phyloP scores from a whole-genome alignment of 306 rosid genomes.

The Lithocarpus polystachyus region DNA sequence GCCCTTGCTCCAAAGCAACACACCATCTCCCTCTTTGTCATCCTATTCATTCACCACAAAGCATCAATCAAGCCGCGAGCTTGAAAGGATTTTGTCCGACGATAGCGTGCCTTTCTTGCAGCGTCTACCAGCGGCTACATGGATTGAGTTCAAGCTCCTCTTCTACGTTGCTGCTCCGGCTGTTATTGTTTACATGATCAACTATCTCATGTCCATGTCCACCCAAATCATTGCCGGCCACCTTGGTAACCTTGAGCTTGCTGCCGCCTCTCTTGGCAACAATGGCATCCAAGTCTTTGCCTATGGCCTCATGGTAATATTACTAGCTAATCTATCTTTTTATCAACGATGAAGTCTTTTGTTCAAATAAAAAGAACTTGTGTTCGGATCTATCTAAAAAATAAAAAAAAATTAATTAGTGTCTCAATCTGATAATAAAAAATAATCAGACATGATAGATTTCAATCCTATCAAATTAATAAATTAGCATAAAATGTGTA shows the following conservation, averaged over 20 bases:
- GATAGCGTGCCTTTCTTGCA: constrained; percentile 13
- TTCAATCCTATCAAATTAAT: no score
- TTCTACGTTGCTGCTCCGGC: constrained; percentile 60
- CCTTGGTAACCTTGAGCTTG: constrained; percentile 71
- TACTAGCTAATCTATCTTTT: no score
- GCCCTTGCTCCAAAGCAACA: constrained; percentile 1
- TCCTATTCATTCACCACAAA: constrained; percentile 16
- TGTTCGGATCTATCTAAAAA: no score
- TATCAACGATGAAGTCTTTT: no score
- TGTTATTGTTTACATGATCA: constrained; percentile 46
- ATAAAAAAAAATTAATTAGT: no score
- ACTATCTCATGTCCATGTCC: constrained; percentile 67
- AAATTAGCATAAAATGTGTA: no score
- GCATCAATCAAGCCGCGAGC: constrained; percentile 20
- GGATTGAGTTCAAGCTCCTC: constrained; percentile 52
- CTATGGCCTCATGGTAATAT: constrained; percentile 60
- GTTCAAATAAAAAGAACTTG: no score
- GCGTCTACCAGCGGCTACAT: constrained; percentile 45
- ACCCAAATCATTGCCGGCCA: constrained; percentile 67
- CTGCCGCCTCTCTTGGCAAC: constrained; percentile 72
- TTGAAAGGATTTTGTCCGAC: constrained; percentile 48
- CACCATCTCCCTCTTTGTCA: not conserved
- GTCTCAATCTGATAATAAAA: no score
- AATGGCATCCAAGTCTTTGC: constrained; percentile 68
- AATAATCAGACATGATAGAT: no score